Base-by-base conservation (phyloP, 352 stramenopile species). In the Pythium phragmitis region DNA sequence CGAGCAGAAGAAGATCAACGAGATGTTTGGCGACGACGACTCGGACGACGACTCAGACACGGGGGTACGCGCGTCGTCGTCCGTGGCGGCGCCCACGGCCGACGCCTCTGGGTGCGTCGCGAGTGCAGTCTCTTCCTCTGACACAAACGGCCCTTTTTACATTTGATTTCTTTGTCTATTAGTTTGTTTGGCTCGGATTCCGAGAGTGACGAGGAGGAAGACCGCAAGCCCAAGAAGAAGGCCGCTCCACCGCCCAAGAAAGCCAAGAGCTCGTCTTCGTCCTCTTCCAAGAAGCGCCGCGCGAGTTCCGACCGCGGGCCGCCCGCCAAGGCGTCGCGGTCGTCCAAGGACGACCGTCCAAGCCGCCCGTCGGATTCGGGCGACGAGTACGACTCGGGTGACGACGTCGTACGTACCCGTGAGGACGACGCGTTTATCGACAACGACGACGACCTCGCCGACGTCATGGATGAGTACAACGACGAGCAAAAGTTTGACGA, bases 361-460 rank as follows among this genome's bases (percentile, higher is more conserved):
- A 17, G 13, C 7, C 36, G 41, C 7, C 7, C 36, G 2, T 26
- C 4, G 1, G 63, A 13, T 28, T 73, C 66, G 23, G 74, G 77
- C 1, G 87, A 96, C 33, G 87, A 92, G 50, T 96, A 96, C 67
- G 87, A 96, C 53, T 96, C 87, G 4, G 87, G 85, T 2, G 87
- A 93, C 2, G 87, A 96, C 55, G 80, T 72, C 1, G 73, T 78
- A n/a, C 72, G 65, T 43, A 88, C 72, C 12, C 92, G 91, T 54
- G 87, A 94, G 0, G 87, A 96, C 67, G 80, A 96, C 6, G 87
- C 90, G 45, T 96, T 96, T 63, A 96, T 96, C 65, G 87, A 94
- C 63, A 42, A 80, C n/a, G 87, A 96, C 28, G 87, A 96, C 65
- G 87, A 96, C 58, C 74, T 96, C 30, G 87, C 72, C 2, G 85